Percentiles rank a stretch among this genome's conserved stretches.
phyloP scores from a whole-genome alignment of 352 stramenopile genomes.

The Phytopythium mirpurense region DNA sequence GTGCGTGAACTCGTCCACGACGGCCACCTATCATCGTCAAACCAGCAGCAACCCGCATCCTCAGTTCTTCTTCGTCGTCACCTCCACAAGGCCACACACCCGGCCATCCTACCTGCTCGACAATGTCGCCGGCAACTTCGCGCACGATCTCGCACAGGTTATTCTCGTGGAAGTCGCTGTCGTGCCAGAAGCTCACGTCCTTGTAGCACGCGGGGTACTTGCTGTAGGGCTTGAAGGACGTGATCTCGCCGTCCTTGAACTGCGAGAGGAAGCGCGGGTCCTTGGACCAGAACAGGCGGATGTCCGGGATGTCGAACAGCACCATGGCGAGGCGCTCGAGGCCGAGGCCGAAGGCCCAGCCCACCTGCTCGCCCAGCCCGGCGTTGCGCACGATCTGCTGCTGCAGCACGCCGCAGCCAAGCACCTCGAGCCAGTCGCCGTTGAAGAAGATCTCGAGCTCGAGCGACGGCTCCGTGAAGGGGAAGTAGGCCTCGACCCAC shows the following conservation, averaged over 20 bases:
- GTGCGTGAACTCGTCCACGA: constrained; percentile 98
- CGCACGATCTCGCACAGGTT: constrained; percentile 97
- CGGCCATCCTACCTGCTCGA: constrained; percentile 81
- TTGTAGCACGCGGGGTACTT: constrained; percentile 99
- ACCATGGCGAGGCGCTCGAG: constrained; percentile 99
- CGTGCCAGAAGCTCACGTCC: constrained; percentile 98
- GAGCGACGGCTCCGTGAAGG: constrained; percentile 97
- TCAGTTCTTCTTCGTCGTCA: constrained; percentile 1
- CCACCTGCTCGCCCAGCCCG: constrained; percentile 80
- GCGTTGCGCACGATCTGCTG: constrained; percentile 91
- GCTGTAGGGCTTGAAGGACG: constrained; percentile 97
- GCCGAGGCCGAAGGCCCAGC: constrained; percentile 98
- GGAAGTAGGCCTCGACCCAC: constrained; percentile 99
- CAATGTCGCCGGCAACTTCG: constrained; percentile 95
- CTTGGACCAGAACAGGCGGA: constrained; percentile 98
- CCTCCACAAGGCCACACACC: neutral
- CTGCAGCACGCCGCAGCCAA: constrained; percentile 97
- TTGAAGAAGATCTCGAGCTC: constrained; percentile 99
- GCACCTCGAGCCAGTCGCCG: constrained; percentile 98
- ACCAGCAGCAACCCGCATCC: neutral
- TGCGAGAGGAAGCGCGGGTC: constrained; percentile 93
- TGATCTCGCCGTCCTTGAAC: constrained; percentile 91
- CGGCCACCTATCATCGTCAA: constrained; percentile 21
- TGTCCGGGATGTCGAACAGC: constrained; percentile 99
- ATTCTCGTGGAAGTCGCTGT: constrained; percentile 91